Percentiles rank a stretch among this genome's conserved stretches.
Evolutionary conservation across 441 rosid genomes (phyloP).

Genomic region (Populus hybrid): DNA sequence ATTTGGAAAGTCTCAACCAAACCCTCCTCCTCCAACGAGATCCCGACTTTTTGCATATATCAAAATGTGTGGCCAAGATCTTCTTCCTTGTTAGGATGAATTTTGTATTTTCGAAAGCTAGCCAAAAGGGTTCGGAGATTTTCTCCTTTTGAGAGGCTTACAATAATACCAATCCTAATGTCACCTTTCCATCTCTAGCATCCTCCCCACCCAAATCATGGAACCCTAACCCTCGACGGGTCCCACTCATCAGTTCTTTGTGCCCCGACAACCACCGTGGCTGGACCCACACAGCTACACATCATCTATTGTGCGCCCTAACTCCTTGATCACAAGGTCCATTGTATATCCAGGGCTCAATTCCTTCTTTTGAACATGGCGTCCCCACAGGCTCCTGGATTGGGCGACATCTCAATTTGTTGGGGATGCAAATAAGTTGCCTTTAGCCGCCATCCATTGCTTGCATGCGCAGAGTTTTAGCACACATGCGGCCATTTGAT

Average conservation of each 20-base stretch:
- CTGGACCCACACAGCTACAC: conserved; percentile 46
- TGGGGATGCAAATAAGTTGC: conserved; percentile 27
- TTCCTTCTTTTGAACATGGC: conserved; percentile 23
- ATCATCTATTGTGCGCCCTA: conserved; percentile 24
- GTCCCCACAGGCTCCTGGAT: conserved; percentile 34
- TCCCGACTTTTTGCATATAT: conserved; percentile 34
- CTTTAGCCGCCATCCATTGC: conserved; percentile 58
- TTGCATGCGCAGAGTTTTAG: conserved; percentile 42
- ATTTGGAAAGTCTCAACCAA: conserved; percentile 34
- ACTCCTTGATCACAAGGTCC: background rate
- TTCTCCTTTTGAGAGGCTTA: background rate
- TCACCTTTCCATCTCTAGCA: conserved; percentile 13
- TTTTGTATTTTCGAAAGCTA: background rate
- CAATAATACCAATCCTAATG: background rate
- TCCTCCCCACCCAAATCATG: conserved; percentile 32
- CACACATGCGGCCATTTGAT: conserved; percentile 26
- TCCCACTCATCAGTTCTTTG: conserved; percentile 37
- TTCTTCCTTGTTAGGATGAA: background rate
- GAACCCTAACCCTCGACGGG: conserved; percentile 29
- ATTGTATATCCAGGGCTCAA: conserved; percentile 19
- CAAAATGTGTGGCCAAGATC: conserved; percentile 36
- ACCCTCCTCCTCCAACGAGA: conserved; percentile 23
- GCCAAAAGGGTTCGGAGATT: background rate
- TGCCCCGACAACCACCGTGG: conserved; percentile 51
- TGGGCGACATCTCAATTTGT: conserved; percentile 30